phyloP scores from a whole-genome alignment of 257 asterid genomes.

The Plantago elongata region DNA sequence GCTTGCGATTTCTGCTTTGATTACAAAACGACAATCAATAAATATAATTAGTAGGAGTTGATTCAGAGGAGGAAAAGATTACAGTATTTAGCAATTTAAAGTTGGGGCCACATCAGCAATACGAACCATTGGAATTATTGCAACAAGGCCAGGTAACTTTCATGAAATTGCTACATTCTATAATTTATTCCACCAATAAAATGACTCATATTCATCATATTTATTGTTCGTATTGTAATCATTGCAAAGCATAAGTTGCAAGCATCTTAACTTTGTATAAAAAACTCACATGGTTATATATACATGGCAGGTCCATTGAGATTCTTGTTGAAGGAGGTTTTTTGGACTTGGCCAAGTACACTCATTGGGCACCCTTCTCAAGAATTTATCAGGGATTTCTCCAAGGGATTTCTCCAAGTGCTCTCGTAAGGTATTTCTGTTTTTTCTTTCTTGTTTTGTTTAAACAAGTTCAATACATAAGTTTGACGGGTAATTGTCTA shows the following conservation, averaged over 20 bases:
- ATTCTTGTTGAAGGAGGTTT: not conserved
- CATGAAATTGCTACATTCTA: slow-evolving; percentile 32
- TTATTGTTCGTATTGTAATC: not conserved
- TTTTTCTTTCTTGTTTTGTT: slow-evolving; percentile 1
- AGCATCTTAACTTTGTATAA: slow-evolving; percentile 8
- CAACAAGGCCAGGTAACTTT: no score
- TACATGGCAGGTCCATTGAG: not conserved
- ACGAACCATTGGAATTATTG: slow-evolving; percentile 5
- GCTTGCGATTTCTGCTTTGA: slow-evolving; percentile 9
- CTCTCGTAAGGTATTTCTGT: slow-evolving; percentile 13
- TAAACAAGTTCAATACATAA: not conserved
- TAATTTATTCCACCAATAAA: slow-evolving; percentile 1
- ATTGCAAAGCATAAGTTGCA: slow-evolving; percentile 6
- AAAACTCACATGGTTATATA: not conserved
- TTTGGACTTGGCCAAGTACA: slow-evolving; percentile 14
- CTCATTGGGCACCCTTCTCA: slow-evolving; percentile 7
- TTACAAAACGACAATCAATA: not conserved
- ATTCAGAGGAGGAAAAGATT: slow-evolving; percentile 1
- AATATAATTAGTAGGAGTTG: slow-evolving; percentile 1
- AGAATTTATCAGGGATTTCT: slow-evolving; percentile 11
- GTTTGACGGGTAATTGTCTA: not conserved
- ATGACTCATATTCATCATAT: slow-evolving; percentile 1
- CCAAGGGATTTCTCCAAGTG: slow-evolving; percentile 11
- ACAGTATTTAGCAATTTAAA: slow-evolving; percentile 32
- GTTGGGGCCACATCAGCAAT: slow-evolving; percentile 9